Evolutionary conservation across 2,329 filamentous ascomycete genomes (phyloP), one percentile per base, ranked within the genome.

Genomic region (Epichloe aotearoae): DNA sequence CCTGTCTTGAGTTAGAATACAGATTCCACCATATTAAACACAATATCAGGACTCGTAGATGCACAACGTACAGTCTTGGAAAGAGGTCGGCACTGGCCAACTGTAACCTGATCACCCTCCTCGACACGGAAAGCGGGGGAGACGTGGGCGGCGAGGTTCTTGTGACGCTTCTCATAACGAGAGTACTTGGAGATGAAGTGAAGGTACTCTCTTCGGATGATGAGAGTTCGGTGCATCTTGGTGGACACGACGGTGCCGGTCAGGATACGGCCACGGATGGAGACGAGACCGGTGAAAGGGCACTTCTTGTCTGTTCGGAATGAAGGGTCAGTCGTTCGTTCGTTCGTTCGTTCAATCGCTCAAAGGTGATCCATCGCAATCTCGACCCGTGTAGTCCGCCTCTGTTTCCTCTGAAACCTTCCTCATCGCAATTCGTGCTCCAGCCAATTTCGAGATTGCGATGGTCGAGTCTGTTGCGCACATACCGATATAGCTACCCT

Each of bases 111-210:
- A 77, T 98, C 93, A 83, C 93, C 94, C 73, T 97, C 91, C 80
- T 95, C 87, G 66, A 97, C 90, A 95, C 93, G 93, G 89, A 98
- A 98, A 74, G 91, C 91, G 66, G 93, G 93, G 61, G 90, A 96
- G 68, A 97, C 91, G 83, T 98, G 93, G 63, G 91, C 93, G 69
- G 93, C 88, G 62, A 98, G 82, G 85, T 98, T 98, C 86, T 96
- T 96, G 88, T 98, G 93, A 74, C 93, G 84, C 86, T 96, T 97
- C 88, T 98, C 94, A 77, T 98, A 98, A 84, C 93, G 88, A 73
- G 87, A 82, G 84, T 98, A 98, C 82, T 98, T 98, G 75, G 90
- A 90, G 72, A 98, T 86, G 79, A 88, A 98, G 82, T 98, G 93
- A 58, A 98, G 88, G 83, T 98, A 98, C 83, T 98, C 93, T 76